These are phyloP conservation scores for Sphagnum fallax DNA, from an alignment of 228 moss, liverwort and hornwort genomes.

Conservation along the genomic window DNA sequence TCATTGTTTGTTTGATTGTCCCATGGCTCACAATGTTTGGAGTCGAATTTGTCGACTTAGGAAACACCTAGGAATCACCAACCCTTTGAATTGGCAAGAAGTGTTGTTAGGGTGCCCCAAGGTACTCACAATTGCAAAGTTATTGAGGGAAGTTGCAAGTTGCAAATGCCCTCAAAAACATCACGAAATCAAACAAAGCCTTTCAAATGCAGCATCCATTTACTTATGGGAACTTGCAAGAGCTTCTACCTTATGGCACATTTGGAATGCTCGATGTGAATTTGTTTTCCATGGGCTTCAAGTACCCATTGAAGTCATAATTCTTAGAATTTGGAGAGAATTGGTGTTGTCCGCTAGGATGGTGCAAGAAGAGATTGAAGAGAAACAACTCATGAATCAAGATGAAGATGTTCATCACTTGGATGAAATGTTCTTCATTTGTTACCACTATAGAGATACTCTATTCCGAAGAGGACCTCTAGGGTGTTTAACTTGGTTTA, in stretches of 20 bases:
- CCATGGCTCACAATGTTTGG: conserved; percentile 11
- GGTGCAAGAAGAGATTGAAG: conserved; percentile 4
- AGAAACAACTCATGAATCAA: conserved; percentile 5
- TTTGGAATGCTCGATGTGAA: conserved; percentile 7
- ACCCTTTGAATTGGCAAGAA: conserved; percentile 7
- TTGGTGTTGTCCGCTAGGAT: conserved; percentile 3
- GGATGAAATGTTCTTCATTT: not conserved
- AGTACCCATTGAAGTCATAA: conserved; percentile 4
- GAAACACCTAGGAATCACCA: conserved; percentile 8
- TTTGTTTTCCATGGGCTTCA: conserved; percentile 1
- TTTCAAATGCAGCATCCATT: conserved; percentile 5
- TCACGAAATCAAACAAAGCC: not conserved
- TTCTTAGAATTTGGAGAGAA: conserved; percentile 7
- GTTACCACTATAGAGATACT: conserved; percentile 18
- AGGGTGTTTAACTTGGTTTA: conserved; percentile 10
- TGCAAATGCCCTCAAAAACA: not conserved
- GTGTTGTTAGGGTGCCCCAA: conserved; percentile 10
- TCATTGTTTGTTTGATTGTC: conserved; percentile 19
- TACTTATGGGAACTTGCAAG: conserved; percentile 16
- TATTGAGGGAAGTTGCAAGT: not conserved
- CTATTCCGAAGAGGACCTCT: conserved; percentile 12
- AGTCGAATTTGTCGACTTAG: conserved; percentile 6
- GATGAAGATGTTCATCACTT: not conserved
- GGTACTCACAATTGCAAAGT: conserved; percentile 5
- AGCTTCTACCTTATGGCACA: conserved; percentile 13